A percentile compares a stretch with the other conserved stretches of the same genome.
Conservation (phyloP, 768 basidiomycete species). For the Nidularia pulvinata region DNA sequence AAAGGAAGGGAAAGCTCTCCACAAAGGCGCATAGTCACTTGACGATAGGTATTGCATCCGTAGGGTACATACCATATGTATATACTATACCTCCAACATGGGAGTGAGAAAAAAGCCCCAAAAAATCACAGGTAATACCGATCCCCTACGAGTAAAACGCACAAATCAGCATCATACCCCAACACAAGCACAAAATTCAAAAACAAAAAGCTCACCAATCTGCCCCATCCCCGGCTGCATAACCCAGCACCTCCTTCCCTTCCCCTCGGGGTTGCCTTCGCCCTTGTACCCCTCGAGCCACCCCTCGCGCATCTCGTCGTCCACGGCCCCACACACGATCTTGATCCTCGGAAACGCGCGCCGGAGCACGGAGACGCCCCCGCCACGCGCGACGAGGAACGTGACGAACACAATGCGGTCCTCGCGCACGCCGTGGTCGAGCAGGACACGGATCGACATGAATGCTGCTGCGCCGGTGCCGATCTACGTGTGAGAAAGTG, state of each 20-base stretch:
- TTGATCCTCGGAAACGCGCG: slow-evolving; percentile 85
- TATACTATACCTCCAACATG: background rate
- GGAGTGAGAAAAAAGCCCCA: background rate
- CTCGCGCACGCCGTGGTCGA: slow-evolving; percentile 90
- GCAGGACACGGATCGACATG: slow-evolving; percentile 92
- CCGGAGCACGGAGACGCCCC: slow-evolving; percentile 76
- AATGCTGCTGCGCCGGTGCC: slow-evolving; percentile 92
- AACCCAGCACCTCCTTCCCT: slow-evolving; percentile 73
- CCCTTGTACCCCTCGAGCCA: slow-evolving; percentile 63
- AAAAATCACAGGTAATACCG: slow-evolving; percentile 32
- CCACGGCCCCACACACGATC: slow-evolving; percentile 84
- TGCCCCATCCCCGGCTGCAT: slow-evolving; percentile 91
- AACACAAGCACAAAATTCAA: background rate
- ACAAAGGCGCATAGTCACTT: background rate
- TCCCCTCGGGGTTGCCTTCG: slow-evolving; percentile 44
- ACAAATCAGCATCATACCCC: background rate
- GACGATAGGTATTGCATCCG: background rate
- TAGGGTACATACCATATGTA: background rate
- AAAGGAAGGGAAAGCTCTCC: background rate
- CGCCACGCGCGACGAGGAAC: slow-evolving; percentile 83
- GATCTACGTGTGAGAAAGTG: slow-evolving; percentile 48
- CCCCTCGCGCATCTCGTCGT: slow-evolving; percentile 73
- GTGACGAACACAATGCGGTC: slow-evolving; percentile 89
- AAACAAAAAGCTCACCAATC: slow-evolving; percentile 55
- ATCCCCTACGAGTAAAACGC: slow-evolving; percentile 23